Conservation (phyloP, 1,284 basidiomycete genomes). For the Puccinia coronata region DNA sequence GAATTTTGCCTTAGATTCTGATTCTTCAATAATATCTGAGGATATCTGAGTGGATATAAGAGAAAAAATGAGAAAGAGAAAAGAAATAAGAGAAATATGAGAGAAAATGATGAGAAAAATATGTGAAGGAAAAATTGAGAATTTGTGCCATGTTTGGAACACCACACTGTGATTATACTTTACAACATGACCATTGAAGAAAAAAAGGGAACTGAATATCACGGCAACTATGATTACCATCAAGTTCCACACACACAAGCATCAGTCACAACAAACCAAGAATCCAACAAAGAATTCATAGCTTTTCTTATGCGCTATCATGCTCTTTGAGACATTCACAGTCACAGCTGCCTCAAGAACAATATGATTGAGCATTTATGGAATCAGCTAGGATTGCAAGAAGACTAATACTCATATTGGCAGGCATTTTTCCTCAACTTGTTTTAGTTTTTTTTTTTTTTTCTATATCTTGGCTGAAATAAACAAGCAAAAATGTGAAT, state of each 20-base stretch:
- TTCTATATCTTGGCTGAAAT: too few species aligned
- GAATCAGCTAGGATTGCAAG: neutral
- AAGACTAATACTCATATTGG: neutral
- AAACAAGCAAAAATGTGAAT: too few species aligned
- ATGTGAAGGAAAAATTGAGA: too few species aligned
- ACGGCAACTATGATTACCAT: neutral
- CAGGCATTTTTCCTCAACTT: neutral
- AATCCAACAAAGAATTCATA: neutral
- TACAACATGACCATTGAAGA: conserved; percentile 21
- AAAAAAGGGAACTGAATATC: neutral
- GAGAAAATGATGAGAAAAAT: too few species aligned
- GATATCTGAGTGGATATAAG: too few species aligned
- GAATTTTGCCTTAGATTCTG: too few species aligned
- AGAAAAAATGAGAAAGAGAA: too few species aligned
- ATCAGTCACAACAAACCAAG: neutral
- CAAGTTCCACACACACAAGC: neutral
- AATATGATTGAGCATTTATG: neutral
- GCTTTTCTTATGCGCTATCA: neutral
- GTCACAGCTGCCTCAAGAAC: neutral
- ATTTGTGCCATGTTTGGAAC: too few species aligned
- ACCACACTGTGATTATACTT: conserved; percentile 10
- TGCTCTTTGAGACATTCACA: neutral
- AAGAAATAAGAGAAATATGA: too few species aligned
- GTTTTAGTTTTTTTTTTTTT: neutral
- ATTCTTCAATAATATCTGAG: too few species aligned